Percentiles rank a stretch among this genome's conserved stretches.
Conservation (phyloP, 2,329 filamentous ascomycete genomes). For the Bipolaris victoriae region DNA sequence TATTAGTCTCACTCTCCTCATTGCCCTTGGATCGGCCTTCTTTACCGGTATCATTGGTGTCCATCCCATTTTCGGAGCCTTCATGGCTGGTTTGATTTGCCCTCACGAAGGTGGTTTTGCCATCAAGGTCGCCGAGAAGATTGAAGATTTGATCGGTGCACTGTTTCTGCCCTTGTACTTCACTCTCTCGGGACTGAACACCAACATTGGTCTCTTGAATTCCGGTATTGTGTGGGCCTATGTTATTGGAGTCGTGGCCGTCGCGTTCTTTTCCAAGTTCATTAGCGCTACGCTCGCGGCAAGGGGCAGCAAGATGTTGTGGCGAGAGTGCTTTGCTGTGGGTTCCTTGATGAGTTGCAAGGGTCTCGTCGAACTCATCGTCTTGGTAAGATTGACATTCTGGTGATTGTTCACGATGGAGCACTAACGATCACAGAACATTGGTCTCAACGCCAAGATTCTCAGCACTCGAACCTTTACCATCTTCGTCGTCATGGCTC, state of each 20-base stretch:
- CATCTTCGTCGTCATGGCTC: slow-evolving; percentile 93
- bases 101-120: slow-evolving; percentile 89
- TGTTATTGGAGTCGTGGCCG: slow-evolving; percentile 78
- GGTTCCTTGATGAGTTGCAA: slow-evolving; percentile 96
- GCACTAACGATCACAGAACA: slow-evolving; percentile 60
- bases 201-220: slow-evolving; percentile 82
- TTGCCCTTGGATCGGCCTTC: slow-evolving; percentile 80
- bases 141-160: slow-evolving; percentile 86
- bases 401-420: not conserved
- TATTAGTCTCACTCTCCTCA: slow-evolving; percentile 79
- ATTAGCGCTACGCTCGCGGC: slow-evolving; percentile 81
- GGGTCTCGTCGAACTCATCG: slow-evolving; percentile 91
- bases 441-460: slow-evolving; percentile 83
- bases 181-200: slow-evolving; percentile 86
- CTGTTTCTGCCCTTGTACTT: slow-evolving; percentile 92
- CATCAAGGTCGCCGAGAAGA: slow-evolving; percentile 90
- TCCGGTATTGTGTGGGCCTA: slow-evolving; percentile 87
- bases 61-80: slow-evolving; percentile 93
- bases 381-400: slow-evolving; percentile 67
- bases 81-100: slow-evolving; percentile 86
- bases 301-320: slow-evolving; percentile 75
- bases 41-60: slow-evolving; percentile 91
- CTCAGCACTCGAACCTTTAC: slow-evolving; percentile 83
- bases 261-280: slow-evolving; percentile 87
- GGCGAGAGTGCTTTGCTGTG: slow-evolving; percentile 88